These are phyloP conservation scores for Didymella segeticola DNA, from an alignment of 2,329 filamentous ascomycete species.

Conservation along the genomic window DNA sequence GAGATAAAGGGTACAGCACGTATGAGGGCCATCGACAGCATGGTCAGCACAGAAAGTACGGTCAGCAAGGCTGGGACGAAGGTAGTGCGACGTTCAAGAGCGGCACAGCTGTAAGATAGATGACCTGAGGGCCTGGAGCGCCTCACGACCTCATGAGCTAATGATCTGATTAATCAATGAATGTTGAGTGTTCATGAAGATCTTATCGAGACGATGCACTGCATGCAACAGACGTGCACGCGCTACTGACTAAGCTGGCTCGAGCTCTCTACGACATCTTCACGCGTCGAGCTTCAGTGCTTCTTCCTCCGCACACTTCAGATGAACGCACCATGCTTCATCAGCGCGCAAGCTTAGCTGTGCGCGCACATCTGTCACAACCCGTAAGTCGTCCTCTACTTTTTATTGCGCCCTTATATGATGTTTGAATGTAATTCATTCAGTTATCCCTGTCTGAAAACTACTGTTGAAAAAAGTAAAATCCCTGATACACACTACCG, in stretches of 20 bases:
- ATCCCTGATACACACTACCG: constrained; percentile 4
- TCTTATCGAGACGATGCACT: neutral
- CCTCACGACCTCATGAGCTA: neutral
- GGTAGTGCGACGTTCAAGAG: constrained; percentile 58
- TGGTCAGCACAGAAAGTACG: constrained; percentile 35
- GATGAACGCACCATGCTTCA: neutral
- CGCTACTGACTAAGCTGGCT: constrained; percentile 13
- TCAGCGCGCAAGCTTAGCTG: neutral
- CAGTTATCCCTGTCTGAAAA: constrained; percentile 21
- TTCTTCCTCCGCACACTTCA: neutral
- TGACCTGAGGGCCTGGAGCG: neutral
- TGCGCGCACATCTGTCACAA: neutral
- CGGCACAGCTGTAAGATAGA: constrained; percentile 63
- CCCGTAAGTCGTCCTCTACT: neutral
- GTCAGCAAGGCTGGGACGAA: constrained; percentile 46
- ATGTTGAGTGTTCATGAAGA: neutral
- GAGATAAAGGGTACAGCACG: neutral
- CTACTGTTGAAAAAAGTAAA: constrained; percentile 18
- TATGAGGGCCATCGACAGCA: constrained; percentile 8
- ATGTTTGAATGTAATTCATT: constrained; percentile 14
- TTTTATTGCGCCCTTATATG: neutral
- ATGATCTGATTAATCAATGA: neutral
- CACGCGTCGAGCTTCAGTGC: constrained; percentile 2
- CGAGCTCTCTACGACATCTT: constrained; percentile 1
- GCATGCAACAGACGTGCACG: neutral